These are phyloP conservation scores for Sporisorium graminicola DNA, from an alignment of 1,284 basidiomycete genomes.

Conservation along the genomic window DNA sequence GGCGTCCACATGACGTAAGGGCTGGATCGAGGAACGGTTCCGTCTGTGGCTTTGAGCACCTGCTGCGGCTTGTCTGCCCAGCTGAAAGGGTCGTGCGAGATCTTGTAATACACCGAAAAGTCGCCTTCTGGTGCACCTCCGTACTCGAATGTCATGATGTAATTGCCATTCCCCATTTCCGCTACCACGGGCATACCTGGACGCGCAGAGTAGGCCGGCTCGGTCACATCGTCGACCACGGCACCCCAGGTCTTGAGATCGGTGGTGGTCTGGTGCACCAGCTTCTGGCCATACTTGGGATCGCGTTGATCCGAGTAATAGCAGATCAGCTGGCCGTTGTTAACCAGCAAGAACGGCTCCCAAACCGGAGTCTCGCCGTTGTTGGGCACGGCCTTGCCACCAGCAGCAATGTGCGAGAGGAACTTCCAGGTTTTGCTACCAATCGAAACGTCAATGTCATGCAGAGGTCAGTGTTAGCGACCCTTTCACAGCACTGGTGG, in stretches of 20 bases:
- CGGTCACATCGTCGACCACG: constrained; percentile 68
- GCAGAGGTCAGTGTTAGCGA: no score
- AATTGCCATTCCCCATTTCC: constrained; percentile 67
- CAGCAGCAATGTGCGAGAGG: constrained; percentile 59
- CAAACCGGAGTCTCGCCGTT: constrained; percentile 68
- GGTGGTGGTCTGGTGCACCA: constrained; percentile 67
- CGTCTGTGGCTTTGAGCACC: constrained; percentile 52
- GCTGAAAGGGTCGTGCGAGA: constrained; percentile 36
- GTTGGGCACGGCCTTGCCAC: constrained; percentile 56
- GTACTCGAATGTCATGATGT: constrained; percentile 70
- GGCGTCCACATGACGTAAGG: constrained; percentile 69
- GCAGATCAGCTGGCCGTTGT: constrained; percentile 67
- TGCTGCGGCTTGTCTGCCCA: constrained; percentile 34
- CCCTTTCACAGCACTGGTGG: no score
- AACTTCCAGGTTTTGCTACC: constrained; percentile 64
- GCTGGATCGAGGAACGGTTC: constrained; percentile 62
- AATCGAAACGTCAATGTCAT: no score
- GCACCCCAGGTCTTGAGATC: constrained; percentile 69
- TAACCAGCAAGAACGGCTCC: constrained; percentile 70
- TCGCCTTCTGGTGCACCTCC: constrained; percentile 53
- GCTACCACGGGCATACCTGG: constrained; percentile 70
- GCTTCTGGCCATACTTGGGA: constrained; percentile 69
- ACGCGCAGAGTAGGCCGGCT: constrained; percentile 62
- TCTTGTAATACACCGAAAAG: constrained; percentile 43
- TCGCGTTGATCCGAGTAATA: constrained; percentile 71